These are phyloP conservation scores for Beauveria australis DNA, from an alignment of 2,329 filamentous ascomycete species.

Conservation along the genomic window DNA sequence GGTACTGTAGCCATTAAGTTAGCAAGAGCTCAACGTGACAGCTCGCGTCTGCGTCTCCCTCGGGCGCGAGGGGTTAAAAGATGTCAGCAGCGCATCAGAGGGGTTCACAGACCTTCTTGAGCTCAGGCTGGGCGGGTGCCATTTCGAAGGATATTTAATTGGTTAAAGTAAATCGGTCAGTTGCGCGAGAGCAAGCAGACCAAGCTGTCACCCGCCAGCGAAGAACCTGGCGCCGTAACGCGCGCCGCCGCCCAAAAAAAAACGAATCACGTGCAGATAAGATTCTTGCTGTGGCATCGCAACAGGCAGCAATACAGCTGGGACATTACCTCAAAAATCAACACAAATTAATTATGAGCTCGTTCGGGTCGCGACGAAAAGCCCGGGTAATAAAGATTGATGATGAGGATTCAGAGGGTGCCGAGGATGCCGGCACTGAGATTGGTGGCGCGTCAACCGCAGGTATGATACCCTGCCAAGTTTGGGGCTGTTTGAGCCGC, in stretches of 20 bases:
- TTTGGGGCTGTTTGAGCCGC: background rate
- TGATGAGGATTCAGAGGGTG: constrained; percentile 50
- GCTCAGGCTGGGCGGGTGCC: constrained; percentile 97
- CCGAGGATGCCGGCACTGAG: constrained; percentile 15
- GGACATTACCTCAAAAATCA: background rate
- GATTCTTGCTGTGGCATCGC: constrained; percentile 23
- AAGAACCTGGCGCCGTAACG: constrained; percentile 6
- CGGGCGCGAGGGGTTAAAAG: background rate
- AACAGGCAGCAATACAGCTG: background rate
- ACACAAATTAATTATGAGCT: constrained; percentile 35
- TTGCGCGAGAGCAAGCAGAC: background rate
- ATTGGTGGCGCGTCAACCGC: constrained; percentile 22
- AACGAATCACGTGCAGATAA: constrained; percentile 42
- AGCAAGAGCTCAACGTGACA: constrained; percentile 14
- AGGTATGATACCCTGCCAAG: constrained; percentile 27
- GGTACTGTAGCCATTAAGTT: constrained; percentile 57
- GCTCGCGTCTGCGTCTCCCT: background rate
- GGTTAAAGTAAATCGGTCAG: constrained; percentile 3
- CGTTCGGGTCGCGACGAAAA: constrained; percentile 55
- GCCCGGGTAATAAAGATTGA: constrained; percentile 67
- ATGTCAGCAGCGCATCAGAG: too few species aligned
- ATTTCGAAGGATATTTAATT: constrained; percentile 49
- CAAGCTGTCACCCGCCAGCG: background rate
- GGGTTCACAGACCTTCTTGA: constrained; percentile 71
- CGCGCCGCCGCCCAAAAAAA: constrained; percentile 18